phyloP scores from a whole-genome alignment of 2,329 filamentous ascomycete species.

The Phialemonium atrogriseum region DNA sequence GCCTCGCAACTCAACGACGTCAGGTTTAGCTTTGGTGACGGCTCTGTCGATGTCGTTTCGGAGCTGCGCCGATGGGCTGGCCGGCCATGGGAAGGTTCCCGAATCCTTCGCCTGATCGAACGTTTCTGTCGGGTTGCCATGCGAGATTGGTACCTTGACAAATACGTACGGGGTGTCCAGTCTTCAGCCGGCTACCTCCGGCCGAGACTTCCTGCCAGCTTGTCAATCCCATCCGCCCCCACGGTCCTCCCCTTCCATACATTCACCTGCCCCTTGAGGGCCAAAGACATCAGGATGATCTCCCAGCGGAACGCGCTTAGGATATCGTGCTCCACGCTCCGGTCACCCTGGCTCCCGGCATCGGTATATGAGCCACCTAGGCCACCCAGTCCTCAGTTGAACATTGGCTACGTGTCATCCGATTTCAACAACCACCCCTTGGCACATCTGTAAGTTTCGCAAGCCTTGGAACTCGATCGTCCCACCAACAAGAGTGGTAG shows the following conservation, averaged over 20 bases:
- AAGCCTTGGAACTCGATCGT: not conserved
- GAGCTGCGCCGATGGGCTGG: constrained; percentile 56
- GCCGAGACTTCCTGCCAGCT: constrained; percentile 61
- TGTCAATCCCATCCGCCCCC: constrained; percentile 78
- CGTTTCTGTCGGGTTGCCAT: constrained; percentile 69
- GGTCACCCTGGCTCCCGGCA: constrained; percentile 74
- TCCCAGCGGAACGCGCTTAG: constrained; percentile 90
- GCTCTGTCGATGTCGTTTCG: constrained; percentile 26
- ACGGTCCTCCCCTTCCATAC: constrained; percentile 97
- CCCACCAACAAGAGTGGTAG: constrained; percentile 4
- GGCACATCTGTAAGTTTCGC: constrained; percentile 62
- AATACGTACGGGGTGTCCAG: constrained; percentile 54
- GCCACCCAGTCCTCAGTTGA: constrained; percentile 75
- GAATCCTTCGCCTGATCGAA: constrained; percentile 75
- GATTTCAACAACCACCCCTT: constrained; percentile 99
- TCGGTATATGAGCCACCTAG: constrained; percentile 78
- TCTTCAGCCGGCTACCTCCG: constrained; percentile 57
- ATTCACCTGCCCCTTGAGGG: constrained; percentile 88
- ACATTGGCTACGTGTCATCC: constrained; percentile 91
- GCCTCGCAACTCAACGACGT: constrained; percentile 35
- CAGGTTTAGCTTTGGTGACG: constrained; percentile 23
- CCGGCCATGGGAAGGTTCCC: constrained; percentile 79
- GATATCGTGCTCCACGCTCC: constrained; percentile 84
- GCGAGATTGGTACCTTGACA: constrained; percentile 84
- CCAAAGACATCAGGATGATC: constrained; percentile 85